A percentile compares a stretch with the other conserved stretches of the same genome.
Evolutionary conservation across 2,329 filamentous ascomycete species (phyloP).

Genomic region (Raffaelea ambrosiae): DNA sequence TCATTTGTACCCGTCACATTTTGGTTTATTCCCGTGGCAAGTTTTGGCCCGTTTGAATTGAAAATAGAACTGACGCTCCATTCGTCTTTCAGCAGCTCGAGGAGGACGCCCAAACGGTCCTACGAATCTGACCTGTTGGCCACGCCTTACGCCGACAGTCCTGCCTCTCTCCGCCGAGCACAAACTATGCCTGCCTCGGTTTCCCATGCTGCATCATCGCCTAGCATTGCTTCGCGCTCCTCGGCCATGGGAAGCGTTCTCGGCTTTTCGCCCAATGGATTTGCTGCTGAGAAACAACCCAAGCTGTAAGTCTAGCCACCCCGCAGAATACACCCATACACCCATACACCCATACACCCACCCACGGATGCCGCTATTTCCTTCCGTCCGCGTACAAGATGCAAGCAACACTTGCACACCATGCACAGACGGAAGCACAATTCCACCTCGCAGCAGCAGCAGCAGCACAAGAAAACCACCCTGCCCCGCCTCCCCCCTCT

Average conservation of each 20-base stretch:
- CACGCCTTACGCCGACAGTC: slow-evolving; percentile 1
- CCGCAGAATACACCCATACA: not conserved
- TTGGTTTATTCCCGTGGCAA: too few relatives aligned
- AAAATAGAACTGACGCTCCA: too few relatives aligned
- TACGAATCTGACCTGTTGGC: slow-evolving; percentile 11
- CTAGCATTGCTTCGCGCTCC: slow-evolving; percentile 27
- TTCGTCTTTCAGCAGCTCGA: too few relatives aligned
- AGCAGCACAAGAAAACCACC: too few relatives aligned
- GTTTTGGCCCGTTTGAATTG: too few relatives aligned
- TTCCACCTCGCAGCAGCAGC: too few relatives aligned
- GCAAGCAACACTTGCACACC: too few relatives aligned
- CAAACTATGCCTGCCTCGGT: slow-evolving; percentile 22
- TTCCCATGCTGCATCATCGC: slow-evolving; percentile 25
- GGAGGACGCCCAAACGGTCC: slow-evolving; percentile 12
- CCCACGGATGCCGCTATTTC: too few relatives aligned
- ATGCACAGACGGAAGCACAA: too few relatives aligned
- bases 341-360: not conserved
- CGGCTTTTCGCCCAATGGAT: slow-evolving; percentile 16
- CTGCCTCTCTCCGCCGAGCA: slow-evolving; percentile 16
- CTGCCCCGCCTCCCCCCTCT: too few relatives aligned
- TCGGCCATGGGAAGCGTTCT: slow-evolving; percentile 25
- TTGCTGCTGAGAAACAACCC: slow-evolving; percentile 13
- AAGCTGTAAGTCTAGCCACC: slow-evolving; percentile 15
- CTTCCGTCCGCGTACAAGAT: too few relatives aligned
- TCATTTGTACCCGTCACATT: too few relatives aligned